Base-by-base conservation (phyloP, 345 rosid genomes). In the Rhizophora apiculata region DNA sequence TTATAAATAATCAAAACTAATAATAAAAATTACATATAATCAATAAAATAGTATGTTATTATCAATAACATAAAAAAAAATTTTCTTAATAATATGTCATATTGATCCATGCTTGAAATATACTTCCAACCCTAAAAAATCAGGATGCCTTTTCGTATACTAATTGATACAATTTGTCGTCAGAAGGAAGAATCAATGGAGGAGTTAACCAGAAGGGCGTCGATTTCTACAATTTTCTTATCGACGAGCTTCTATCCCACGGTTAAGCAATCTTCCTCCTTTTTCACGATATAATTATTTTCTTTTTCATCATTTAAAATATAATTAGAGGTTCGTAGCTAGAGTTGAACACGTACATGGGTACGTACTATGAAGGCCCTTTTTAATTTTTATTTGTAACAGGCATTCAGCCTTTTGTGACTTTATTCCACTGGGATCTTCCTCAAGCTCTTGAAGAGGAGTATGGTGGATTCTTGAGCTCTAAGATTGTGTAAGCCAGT, bases 371-470 rank as follows among this genome's bases (percentile, higher is more conserved):
- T 34, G 3, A 43, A 43, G 19, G 1, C 16, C 18, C 49, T 13
- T 13, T 43, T 43, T 3, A 2, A 39, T 39, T 10, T 39, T 39
- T 39, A 51, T 13, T 52, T 29, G 26, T 15, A 24, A 20, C 63
- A 84, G 87, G 85, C 31, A 72, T 84, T 26, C 68, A 81, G 36
- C 87, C 87, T 24, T 74, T 79, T 54, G 76, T 60, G 19, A 81
- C 85, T 1, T 13, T 81, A 0, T 77, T 79, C 52, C 87, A 84
- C 26, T 81, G 83, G 85, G 87, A 84, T 66, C 72, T 82, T 73
- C 87, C 87, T 7, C 87, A 79, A 70, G 73, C 57, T 6, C 79
- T 84, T 37, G 82, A 84, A 72, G 80, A 81, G 66, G 76, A 84
- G 37, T 84, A 84, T n/a, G 85, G 83, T 18, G 85, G 87, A 32